Conservation (phyloP, 1,284 basidiomycete genomes). For the Microbotryomycetes sp. region DNA sequence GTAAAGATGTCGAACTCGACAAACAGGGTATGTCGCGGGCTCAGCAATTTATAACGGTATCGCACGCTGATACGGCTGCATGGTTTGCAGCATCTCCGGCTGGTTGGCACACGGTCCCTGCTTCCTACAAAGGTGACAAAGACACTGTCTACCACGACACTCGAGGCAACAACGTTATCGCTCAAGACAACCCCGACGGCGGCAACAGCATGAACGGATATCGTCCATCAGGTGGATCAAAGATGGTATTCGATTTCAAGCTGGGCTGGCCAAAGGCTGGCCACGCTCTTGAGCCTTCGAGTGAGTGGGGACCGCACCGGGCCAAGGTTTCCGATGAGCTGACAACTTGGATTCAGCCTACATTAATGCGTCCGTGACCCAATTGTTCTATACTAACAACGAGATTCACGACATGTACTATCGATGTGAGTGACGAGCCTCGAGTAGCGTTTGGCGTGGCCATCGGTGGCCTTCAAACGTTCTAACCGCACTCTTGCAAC, state of each 20-base stretch:
- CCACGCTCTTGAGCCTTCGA: constrained; percentile 41
- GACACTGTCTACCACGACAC: constrained; percentile 66
- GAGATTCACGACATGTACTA: constrained; percentile 47
- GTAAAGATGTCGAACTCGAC: constrained; percentile 30
- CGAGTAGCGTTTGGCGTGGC: too few species aligned
- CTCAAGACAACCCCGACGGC: constrained; percentile 86
- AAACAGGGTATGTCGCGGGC: constrained; percentile 6
- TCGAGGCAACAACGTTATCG: constrained; percentile 83
- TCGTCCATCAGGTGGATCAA: constrained; percentile 60
- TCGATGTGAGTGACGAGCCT: constrained; percentile 46
- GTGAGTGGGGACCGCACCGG: not conserved
- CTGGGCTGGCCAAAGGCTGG: constrained; percentile 50
- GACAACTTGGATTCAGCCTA: constrained; percentile 56
- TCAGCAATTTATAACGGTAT: too few species aligned
- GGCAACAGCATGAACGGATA: constrained; percentile 68
- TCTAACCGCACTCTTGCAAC: not conserved
- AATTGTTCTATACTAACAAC: constrained; percentile 91
- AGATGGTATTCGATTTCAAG: constrained; percentile 60
- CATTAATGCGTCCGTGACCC: constrained; percentile 76
- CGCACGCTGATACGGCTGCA: constrained; percentile 56
- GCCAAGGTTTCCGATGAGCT: constrained; percentile 43
- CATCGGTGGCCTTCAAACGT: too few species aligned
- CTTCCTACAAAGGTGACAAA: constrained; percentile 37
- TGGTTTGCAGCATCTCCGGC: constrained; percentile 62
- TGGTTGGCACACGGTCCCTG: constrained; percentile 71